Base-by-base conservation (phyloP, 441 rosid species). In the Raphanus hybrid region DNA sequence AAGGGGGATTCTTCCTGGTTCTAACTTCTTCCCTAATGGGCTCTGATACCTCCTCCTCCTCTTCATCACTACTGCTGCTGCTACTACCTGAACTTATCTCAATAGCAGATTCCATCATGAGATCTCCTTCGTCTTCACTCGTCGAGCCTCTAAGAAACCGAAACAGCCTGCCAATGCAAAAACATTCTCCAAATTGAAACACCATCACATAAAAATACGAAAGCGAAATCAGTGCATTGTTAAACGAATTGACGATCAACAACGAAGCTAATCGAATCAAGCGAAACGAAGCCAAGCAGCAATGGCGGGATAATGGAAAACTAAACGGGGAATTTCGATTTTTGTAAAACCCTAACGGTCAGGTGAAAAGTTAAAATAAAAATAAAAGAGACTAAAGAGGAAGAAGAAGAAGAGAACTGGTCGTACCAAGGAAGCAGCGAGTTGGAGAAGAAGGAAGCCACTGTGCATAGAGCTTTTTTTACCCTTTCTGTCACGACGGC, bases 41-140 rank as follows among this genome's bases (percentile, higher is more conserved):
- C 64, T 87, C 82, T 18, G 78, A 87, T 29, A 76, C 62, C 55
- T 84, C 89, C 29, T 67, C 68, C 55, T 85, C 89, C 29, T 67
- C 68, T 8, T 90, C 97, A 72, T 89, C 87, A 35, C 45, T 14
- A 8, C 20, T 14, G 8, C 20, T 16, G 8, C 32, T 20, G 10
- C 67, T 63, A 64, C 69, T 64, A 78, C 91, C 89, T 43, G 89
- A 87, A 75, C 88, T 87, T 78, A 93, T 91, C 39, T 85, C 85
- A 54, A 82, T 83, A 80, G 80, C 83, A 58, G 80, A 58, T 37
- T 78, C 84, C 84, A 84, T 81, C 65, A 59, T 8, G 39, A 50
- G 23, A 64, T 39, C 84, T 75, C 39, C 70, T 64, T 54, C 63
- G 10, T 3, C 61, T 58, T 55, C 63, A 64, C 65, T 67, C 74